Base-by-base conservation (phyloP, 176 grass and related monocot species). In the Carex myosuroides region DNA sequence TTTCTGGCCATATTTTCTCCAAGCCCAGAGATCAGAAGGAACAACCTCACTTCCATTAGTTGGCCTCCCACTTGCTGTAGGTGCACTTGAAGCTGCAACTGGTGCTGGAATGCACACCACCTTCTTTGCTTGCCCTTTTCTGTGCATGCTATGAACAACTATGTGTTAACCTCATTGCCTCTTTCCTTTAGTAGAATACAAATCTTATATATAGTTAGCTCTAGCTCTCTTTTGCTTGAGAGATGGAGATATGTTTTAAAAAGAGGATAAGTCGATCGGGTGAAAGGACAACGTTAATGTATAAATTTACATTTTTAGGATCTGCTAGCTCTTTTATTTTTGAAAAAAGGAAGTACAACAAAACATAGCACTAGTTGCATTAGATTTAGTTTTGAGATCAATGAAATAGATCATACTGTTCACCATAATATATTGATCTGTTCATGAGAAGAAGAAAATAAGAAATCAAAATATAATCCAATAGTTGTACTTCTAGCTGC, bases 1-100 rank as follows among this genome's bases (percentile, higher is more conserved):
- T 86, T 98, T 98, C 84, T 94, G 95, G 33, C 95, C 95, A 85
- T 98, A 98, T 79, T 98, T 98, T 83, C 95, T 86, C 95, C 95
- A 98, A 33, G 95, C 95, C 95, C 95, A 98, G 35, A 94, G 87
- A 90, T 98, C 95, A 1, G 95, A 98, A 0, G 95, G 95, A 84
- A 98, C 95, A 65, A 97, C 89, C 84, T 98, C 95, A 66, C 92
- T 92, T 53, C 88, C 89, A 39, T 72, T 83, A 77, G 85, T 87
- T 24, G 84, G 80, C 71, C 84, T 83, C 17, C 87, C 87, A 50
- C 80, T 86, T 20, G 65, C 70, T 35, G 81, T 44, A 13, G 86
- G 70, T 41, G 86, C 81, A 83, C 62, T 66, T 50, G 46, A 66
- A 35, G 88, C 81, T 3, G 92, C 88, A 60, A 88, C 80, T 35